Base-by-base conservation (phyloP, 1,284 basidiomycete genomes). In the Tilletia horrida region DNA sequence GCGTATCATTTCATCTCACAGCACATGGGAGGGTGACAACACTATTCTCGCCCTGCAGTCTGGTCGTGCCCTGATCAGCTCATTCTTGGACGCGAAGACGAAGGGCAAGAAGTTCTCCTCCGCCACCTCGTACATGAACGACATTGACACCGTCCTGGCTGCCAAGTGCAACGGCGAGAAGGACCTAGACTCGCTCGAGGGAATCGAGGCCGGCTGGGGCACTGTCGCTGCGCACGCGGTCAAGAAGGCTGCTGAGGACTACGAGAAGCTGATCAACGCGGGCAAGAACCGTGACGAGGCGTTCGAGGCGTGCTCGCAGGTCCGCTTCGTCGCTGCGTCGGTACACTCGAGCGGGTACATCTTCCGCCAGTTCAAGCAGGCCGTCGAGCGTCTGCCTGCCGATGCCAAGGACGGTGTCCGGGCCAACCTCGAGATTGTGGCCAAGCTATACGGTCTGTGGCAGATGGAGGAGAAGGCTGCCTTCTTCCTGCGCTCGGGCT, bases 1-100 rank as follows among this genome's bases (percentile, higher is more conserved):
- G 52, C 52, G 52, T 55, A 27, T 29, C 44, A 18, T 4, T 7
- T n/a, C 40, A 11, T 6, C 2, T 21, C 45, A 50, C 65, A 78
- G 71, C 73, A 85, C 85, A 1, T 86, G 85, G 85, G 85, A 86
- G 73, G 85, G 86, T 25, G 86, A 86, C 81, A 86, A 86, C 71
- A 81, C 79, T 21, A 86, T 86, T 63, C 79, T 87, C 18, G 83
- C 84, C 18, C 77, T 87, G 11, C 86, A 87, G 79, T 82, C 85
- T 23, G 86, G 86, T 48, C 84, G 86, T 52, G 82, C 85, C 13
- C 82, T 87, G 21, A 83, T 87, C 67, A 77, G 81, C 9, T 82
- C 84, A 14, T 86, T 84, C 82, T 80, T 81, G 52, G 85, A 83
- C 66, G 84, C 85, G 0, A 31, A 35, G 55, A 70, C 82, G 52